Evolutionary conservation across 306 rosid species (phyloP).

Genomic region (Prinsepia uniflora): DNA sequence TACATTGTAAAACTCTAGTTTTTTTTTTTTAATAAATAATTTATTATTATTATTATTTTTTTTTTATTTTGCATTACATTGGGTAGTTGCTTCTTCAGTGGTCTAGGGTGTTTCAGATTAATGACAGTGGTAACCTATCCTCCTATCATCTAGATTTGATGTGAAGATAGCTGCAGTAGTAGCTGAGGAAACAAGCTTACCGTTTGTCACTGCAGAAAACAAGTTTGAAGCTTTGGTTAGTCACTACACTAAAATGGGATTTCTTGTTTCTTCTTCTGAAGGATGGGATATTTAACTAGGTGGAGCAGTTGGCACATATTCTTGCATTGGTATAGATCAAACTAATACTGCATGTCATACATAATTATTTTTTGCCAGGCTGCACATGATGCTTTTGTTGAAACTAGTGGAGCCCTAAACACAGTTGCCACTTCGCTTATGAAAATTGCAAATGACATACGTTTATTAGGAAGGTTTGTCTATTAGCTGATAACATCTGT

Average conservation of each 20-base stretch:
- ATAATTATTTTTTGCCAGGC: conserved; percentile 55
- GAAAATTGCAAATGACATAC: conserved; percentile 94
- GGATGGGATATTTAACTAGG: conserved; percentile 8
- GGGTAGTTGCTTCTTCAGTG: neutral
- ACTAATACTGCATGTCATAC: conserved; percentile 21
- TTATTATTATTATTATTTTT: too few relatives aligned
- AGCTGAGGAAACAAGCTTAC: conserved; percentile 82
- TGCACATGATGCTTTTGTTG: conserved; percentile 98
- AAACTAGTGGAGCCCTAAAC: conserved; percentile 87
- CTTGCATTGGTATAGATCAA: conserved; percentile 15
- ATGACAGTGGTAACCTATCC: conserved; percentile 17
- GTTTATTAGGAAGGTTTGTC: conserved; percentile 83
- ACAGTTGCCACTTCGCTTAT: conserved; percentile 82
- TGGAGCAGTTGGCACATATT: conserved; percentile 15
- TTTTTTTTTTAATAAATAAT: too few relatives aligned
- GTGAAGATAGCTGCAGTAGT: conserved; percentile 93
- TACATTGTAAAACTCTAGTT: neutral
- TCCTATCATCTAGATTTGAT: conserved; percentile 62
- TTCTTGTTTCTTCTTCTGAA: neutral
- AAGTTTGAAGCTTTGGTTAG: conserved; percentile 99
- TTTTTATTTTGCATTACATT: neutral
- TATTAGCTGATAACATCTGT: conserved; percentile 5
- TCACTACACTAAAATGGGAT: conserved; percentile 18
- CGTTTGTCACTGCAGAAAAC: conserved; percentile 92
- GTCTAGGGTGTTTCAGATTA: neutral